These are phyloP conservation scores for Blastobotrys parvus DNA, from an alignment of 805 yeast species.

Conservation along the genomic window DNA sequence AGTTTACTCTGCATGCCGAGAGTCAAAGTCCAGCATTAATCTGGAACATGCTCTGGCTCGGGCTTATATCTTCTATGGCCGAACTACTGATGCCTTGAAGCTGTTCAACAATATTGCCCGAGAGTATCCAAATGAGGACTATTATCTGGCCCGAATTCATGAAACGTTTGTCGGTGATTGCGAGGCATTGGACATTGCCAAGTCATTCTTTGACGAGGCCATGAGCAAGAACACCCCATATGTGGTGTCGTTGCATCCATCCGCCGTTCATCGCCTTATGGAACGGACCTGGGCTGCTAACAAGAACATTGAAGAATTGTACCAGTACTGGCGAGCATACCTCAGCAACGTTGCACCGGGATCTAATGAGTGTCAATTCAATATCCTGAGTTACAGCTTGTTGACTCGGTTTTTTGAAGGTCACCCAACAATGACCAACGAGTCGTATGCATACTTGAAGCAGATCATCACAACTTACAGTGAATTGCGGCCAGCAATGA, in stretches of 20 bases:
- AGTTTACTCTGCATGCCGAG: slow-evolving; percentile 9
- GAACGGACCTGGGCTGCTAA: slow-evolving; percentile 38
- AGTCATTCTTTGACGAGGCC: slow-evolving; percentile 67
- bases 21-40: slow-evolving; percentile 22
- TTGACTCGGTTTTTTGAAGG: slow-evolving; percentile 58
- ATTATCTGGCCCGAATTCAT: slow-evolving; percentile 53
- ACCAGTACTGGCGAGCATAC: slow-evolving; percentile 33
- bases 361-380: slow-evolving; percentile 19
- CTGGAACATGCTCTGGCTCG: slow-evolving; percentile 66
- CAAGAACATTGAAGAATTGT: slow-evolving; percentile 53
- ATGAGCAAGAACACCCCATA: slow-evolving; percentile 65
- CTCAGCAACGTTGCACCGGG: slow-evolving; percentile 35
- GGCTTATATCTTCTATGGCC: slow-evolving; percentile 58
- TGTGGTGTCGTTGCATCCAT: slow-evolving; percentile 59
- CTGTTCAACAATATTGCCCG: slow-evolving; percentile 33
- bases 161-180: slow-evolving; percentile 71
- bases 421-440: slow-evolving; percentile 41
- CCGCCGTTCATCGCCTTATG: slow-evolving; percentile 59
- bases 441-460: slow-evolving; percentile 51
- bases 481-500: slow-evolving; percentile 54
- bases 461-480: slow-evolving; percentile 49
- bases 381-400: slow-evolving; percentile 59
- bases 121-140: slow-evolving; percentile 36
- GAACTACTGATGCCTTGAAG: slow-evolving; percentile 56
- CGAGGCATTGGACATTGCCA: slow-evolving; percentile 62